Base-by-base conservation (phyloP, 257 asterid species). In the Solanum chilense region DNA sequence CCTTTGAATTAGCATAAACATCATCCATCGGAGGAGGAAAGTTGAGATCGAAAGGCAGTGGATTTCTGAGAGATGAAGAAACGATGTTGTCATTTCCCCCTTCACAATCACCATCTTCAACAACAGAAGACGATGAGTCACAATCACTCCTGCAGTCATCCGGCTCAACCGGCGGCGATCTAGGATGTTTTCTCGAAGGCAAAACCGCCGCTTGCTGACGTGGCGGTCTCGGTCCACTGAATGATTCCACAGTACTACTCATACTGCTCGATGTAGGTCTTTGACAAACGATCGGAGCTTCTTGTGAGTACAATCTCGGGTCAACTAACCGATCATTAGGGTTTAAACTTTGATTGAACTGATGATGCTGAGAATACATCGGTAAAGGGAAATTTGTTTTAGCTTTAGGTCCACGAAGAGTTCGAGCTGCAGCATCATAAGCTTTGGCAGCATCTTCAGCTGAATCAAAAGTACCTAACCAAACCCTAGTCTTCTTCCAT, bases 211-310 rank as follows among this genome's bases (percentile, higher is more conserved):
- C 15, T 85, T 71, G 87, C 73, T 86, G 90, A 52, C 88, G 90
- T 11, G 44, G 86, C 76, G 66, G 92, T 42, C 95, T 90, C 1
- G 95, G 97, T 33, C 96, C 96, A 60, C 96, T 93, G 62, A 93
- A 93, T 0, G 95, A 93, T 88, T 94, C 98, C 64, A 94, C 94
- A n/a, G 95, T 94, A 89, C 95, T 93, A 91, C 98, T 94, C 98
- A 94, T 92, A 35, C 96, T 89, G 86, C 98, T 94, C 0, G 92
- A 91, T 33, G 94, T 89, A 31, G 95, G 94, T 86, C 95, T 71
- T 90, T 89, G 95, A 66, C 88, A 90, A 35, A 92, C 76, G 35
- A 91, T 83, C 41, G 83, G 91, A 5, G 88, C 89, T 74, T 35
- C 60, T 86, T 87, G 90, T 14, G 92, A 15, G 88, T 88, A 89